A percentile compares a stretch with the other conserved stretches of the same genome.
phyloP scores from a whole-genome alignment of 2,329 filamentous ascomycete genomes.

The Ophiostoma ulmi region DNA sequence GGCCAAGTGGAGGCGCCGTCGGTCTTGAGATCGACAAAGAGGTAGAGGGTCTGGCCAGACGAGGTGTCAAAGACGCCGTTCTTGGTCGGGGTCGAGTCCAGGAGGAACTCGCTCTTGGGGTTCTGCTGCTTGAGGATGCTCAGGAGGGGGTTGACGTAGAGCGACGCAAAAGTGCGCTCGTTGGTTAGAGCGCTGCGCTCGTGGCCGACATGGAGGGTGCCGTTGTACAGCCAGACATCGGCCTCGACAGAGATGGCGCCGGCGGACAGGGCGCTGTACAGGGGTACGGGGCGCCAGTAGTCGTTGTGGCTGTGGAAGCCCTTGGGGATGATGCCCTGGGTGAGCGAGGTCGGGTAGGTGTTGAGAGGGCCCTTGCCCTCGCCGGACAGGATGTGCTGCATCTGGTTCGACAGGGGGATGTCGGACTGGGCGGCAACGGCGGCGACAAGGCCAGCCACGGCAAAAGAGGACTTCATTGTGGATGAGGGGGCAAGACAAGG shows the following conservation, averaged over 20 bases:
- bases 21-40: conserved; percentile 17
- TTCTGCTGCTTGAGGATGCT: conserved; percentile 8
- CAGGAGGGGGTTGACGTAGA: conserved; percentile 13
- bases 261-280: conserved; percentile 16
- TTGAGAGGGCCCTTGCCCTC: conserved; percentile 1
- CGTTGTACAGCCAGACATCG: conserved; percentile 17
- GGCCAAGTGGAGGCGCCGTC: conserved; percentile 12
- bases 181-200: conserved; percentile 6
- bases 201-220: conserved; percentile 16
- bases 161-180: conserved; percentile 9
- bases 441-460: conserved; percentile 5
- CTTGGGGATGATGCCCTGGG: conserved; percentile 15
- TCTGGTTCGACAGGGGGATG: background rate
- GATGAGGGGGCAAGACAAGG: background rate
- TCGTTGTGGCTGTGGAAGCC: conserved; percentile 17
- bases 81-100: background rate
- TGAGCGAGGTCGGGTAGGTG: conserved; percentile 15
- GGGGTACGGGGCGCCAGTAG: conserved; percentile 16
- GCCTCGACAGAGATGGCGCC: conserved; percentile 15
- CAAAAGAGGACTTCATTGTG: conserved; percentile 3
- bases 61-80: conserved; percentile 15
- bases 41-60: conserved; percentile 15
- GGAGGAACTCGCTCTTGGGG: conserved; percentile 9
- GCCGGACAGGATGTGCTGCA: conserved; percentile 15
- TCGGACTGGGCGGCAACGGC: conserved; percentile 10